These are phyloP conservation scores for Musa acuminata DNA, from an alignment of 176 grass and related monocot species.

Conservation along the genomic window DNA sequence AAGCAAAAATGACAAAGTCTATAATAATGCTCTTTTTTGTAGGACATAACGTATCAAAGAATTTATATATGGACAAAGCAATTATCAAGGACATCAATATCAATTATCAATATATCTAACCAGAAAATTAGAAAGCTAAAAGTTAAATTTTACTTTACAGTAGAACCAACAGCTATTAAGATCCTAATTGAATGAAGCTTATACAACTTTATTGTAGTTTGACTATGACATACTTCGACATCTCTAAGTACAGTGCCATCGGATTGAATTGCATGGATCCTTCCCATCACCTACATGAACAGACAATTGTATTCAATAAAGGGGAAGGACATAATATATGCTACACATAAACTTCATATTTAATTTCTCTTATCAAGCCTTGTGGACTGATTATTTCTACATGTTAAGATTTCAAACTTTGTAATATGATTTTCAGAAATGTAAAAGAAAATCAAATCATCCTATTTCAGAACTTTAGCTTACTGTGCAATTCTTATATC, in stretches of 20 bases:
- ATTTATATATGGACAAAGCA: no score
- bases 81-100: no score
- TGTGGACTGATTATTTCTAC: not conserved
- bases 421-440: no score
- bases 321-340: not conserved
- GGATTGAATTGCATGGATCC: slow-evolving; percentile 85
- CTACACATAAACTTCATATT: not conserved
- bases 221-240: slow-evolving; percentile 49
- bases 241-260: slow-evolving; percentile 68
- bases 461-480: no score
- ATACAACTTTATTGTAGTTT: slow-evolving; percentile 11
- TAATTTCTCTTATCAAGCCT: not conserved
- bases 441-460: no score
- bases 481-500: no score
- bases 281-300: slow-evolving; percentile 69
- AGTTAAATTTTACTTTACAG: not conserved
- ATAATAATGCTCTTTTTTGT: no score
- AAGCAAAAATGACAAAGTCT: no score
- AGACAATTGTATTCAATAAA: not conserved
- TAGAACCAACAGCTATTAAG: not conserved
- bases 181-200: not conserved
- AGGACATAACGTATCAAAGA: no score
- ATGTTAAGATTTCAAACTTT: no score
- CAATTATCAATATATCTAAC: not conserved
- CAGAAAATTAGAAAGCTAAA: not conserved